Conservation (phyloP, 768 basidiomycete species). For the Hygrophorus pudorinus region DNA sequence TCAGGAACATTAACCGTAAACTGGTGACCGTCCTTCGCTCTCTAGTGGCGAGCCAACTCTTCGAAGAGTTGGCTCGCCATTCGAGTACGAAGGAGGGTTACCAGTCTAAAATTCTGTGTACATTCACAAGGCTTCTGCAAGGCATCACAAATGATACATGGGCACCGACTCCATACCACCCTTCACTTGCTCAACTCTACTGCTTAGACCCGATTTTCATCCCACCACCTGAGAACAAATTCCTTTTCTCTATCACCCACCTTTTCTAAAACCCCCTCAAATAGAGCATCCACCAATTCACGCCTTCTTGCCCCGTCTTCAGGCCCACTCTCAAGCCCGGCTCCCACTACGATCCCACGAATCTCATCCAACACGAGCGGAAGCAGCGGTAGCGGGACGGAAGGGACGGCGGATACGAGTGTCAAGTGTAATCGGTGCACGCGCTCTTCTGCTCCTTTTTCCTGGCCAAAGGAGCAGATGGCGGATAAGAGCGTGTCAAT, state of each 20-base stretch:
- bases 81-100: too few relatives aligned
- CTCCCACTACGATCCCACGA: constrained; percentile 20
- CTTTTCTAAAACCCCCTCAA: constrained; percentile 51
- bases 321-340: background rate
- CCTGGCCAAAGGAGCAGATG: constrained; percentile 24
- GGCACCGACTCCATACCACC: too few relatives aligned
- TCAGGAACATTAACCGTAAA: too few relatives aligned
- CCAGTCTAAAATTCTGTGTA: too few relatives aligned
- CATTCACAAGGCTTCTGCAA: too few relatives aligned
- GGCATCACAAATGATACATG: too few relatives aligned
- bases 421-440: constrained; percentile 53
- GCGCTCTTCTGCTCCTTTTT: constrained; percentile 12
- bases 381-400: constrained; percentile 49
- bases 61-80: too few relatives aligned
- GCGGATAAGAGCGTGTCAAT: constrained; percentile 43
- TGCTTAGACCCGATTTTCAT: constrained; percentile 34
- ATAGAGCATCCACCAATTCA: constrained; percentile 48
- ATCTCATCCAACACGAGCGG: constrained; percentile 44
- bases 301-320: constrained; percentile 17
- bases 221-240: constrained; percentile 66
- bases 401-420: constrained; percentile 55
- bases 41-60: too few relatives aligned
- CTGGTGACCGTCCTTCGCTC: too few relatives aligned
- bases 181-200: too few relatives aligned
- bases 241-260: constrained; percentile 66